Conservation (phyloP, 2,329 filamentous ascomycete species). For the Verticillium isaacii region DNA sequence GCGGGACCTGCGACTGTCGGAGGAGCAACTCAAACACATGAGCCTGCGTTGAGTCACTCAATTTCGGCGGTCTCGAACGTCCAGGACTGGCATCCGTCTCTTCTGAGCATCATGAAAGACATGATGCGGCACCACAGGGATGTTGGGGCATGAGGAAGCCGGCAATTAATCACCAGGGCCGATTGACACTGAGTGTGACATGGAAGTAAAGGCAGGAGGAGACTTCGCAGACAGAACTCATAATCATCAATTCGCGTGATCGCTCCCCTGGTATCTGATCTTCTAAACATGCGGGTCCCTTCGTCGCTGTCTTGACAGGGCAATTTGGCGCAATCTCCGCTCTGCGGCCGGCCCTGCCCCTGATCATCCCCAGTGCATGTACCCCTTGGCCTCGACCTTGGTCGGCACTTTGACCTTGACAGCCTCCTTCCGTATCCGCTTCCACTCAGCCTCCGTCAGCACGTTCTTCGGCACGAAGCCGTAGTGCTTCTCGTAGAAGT, state of each 20-base stretch:
- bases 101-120: too few relatives aligned
- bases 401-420: constrained; percentile 7
- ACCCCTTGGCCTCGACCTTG: background rate
- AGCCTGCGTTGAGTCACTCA: background rate
- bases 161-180: background rate
- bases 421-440: constrained; percentile 3
- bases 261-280: background rate
- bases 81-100: too few relatives aligned
- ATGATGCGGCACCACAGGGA: too few relatives aligned
- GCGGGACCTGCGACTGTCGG: background rate
- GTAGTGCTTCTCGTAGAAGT: constrained; percentile 13
- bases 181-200: too few relatives aligned
- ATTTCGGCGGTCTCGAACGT: too few relatives aligned
- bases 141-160: too few relatives aligned
- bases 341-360: background rate
- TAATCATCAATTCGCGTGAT: background rate
- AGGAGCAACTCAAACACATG: background rate
- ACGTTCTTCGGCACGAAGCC: constrained; percentile 15
- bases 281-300: background rate
- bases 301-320: background rate
- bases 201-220: background rate
- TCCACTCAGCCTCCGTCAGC: constrained; percentile 13
- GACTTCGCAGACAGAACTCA: background rate
- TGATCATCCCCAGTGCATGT: background rate
- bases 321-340: background rate